Evolutionary conservation across 495 filamentous ascomycete species (phyloP), one percentile per base, ranked within the genome.

Genomic region (Podospora pseudocomata): DNA sequence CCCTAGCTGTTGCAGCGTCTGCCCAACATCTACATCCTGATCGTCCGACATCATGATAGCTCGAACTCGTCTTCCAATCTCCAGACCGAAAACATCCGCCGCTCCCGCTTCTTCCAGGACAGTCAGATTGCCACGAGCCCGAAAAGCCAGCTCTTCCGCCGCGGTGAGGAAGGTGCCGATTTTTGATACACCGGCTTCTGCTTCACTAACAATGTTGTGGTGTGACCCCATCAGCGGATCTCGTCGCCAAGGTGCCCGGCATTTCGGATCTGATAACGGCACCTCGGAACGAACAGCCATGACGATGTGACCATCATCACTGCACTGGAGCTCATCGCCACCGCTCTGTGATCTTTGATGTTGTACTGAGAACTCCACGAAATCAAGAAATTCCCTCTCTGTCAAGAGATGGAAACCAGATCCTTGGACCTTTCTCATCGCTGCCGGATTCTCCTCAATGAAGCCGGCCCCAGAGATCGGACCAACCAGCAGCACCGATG

Each of bases 401-500:
- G 57, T 19, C 16, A 60, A 9, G 20, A 20, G 16, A 26, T 11
- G 9, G 2, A n/a, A 20, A 1, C 57, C 57, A 16, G 16, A 9
- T 16, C 57, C 23, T 13, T 9, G 57, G 7, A 60, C 16, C 57
- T 60, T 20, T 13, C 19, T 13, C 57, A 60, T 60, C 7, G 57
- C 57, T 9, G 19, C 19, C 20, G 3, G 57, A 19, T 60, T 60
- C 13, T 20, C 57, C 20, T 72, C 70, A 13, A 81, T 73, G 1
- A 72, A 67, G 1, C 87, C 68, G 73, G 89, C 72, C 49, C 86
- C 80, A 79, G 19, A 86, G 74, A 0, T 82, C 79, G 60, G 85
- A 86, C 15, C 86, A 26, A 60, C 19, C 19, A 13, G 13, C 1
- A 60, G 15, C 13, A 18, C 49, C 49, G 49, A 54, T 2, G 49